phyloP scores from a whole-genome alignment of 164 flowering plant genomes.

The Echeveria elegans region DNA sequence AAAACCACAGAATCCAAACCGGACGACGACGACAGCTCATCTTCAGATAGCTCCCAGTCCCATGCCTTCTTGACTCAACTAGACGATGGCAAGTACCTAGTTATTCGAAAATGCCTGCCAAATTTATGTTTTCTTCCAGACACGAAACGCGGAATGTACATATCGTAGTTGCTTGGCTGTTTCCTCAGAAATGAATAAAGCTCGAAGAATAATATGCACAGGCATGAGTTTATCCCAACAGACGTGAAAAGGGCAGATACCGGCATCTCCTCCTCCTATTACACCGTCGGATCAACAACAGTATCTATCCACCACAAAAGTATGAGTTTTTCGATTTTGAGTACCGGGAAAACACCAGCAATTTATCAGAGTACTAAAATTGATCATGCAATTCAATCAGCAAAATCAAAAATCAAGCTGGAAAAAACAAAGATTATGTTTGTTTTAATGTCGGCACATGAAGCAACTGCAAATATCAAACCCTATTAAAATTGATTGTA shows the following conservation, averaged over 20 bases:
- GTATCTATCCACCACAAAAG: too few relatives aligned
- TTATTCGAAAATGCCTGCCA: constrained; percentile 37
- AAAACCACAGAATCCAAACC: constrained; percentile 90
- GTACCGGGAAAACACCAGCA: too few relatives aligned
- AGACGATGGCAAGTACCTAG: constrained; percentile 59
- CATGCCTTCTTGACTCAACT: constrained; percentile 77
- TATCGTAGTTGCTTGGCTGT: constrained; percentile 46
- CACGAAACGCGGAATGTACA: constrained; percentile 67
- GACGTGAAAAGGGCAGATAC: constrained; percentile 85
- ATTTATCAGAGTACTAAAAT: too few relatives aligned
- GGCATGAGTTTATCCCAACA: constrained; percentile 68
- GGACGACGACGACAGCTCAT: constrained; percentile 49
- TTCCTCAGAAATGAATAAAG: constrained; percentile 75
- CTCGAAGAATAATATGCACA: constrained; percentile 52
- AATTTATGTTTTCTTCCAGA: constrained; percentile 43
- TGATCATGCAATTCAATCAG: too few relatives aligned
- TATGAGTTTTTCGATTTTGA: too few relatives aligned
- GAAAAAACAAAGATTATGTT: too few relatives aligned
- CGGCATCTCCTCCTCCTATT: constrained; percentile 69
- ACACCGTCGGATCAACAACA: too few relatives aligned
- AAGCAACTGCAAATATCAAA: too few relatives aligned
- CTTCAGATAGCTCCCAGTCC: constrained; percentile 67
- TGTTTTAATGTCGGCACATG: too few relatives aligned
- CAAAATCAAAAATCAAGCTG: too few relatives aligned
- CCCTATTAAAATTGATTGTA: too few relatives aligned